Conservation (phyloP, 2,329 filamentous ascomycete species). For the Meredithiella fracta region DNA sequence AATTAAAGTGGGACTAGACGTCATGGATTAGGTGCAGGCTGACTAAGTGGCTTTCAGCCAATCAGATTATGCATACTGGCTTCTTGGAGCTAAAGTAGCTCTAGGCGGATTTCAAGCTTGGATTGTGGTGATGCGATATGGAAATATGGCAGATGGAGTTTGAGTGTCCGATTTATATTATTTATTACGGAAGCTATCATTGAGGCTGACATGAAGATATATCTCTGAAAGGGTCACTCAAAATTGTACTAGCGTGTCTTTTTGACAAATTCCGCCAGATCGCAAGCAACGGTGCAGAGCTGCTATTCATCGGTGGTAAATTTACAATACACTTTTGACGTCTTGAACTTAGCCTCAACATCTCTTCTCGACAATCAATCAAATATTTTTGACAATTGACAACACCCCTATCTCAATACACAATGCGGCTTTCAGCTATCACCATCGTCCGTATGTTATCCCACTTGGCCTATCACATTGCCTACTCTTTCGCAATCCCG, state of each 20-base stretch:
- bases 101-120: not conserved
- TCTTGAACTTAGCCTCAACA: too few relatives aligned
- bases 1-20: not conserved
- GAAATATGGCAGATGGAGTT: not conserved
- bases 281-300: too few relatives aligned
- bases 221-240: not conserved
- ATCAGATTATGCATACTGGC: slow-evolving; percentile 3
- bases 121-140: not conserved
- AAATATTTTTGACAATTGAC: too few relatives aligned
- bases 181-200: too few relatives aligned
- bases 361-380: too few relatives aligned
- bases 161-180: too few relatives aligned
- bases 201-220: not conserved
- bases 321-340: too few relatives aligned
- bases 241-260: not conserved
- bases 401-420: not conserved
- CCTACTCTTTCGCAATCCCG: not conserved
- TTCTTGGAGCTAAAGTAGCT: not conserved
- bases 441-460: not conserved
- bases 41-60: slow-evolving; percentile 4
- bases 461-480: not conserved
- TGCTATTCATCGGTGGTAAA: too few relatives aligned
- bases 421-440: not conserved
- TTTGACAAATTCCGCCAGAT: too few relatives aligned
- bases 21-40: not conserved